phyloP scores from a whole-genome alignment of 2,329 filamentous ascomycete genomes.

The Penicillium nordicum region DNA sequence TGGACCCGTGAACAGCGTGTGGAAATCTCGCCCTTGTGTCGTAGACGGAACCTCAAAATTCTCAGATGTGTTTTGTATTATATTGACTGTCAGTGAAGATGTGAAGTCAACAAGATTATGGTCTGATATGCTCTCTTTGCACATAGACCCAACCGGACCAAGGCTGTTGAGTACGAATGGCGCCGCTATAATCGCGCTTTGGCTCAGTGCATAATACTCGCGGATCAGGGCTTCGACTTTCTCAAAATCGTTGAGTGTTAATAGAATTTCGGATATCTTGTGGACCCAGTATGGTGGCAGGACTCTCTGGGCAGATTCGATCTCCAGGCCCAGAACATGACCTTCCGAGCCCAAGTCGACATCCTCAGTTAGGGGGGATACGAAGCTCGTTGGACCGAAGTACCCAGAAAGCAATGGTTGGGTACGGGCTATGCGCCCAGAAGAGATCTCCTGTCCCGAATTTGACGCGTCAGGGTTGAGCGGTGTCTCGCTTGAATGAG shows the following conservation, averaged over 20 bases:
- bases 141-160: slow-evolving; percentile 16
- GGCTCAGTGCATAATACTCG: slow-evolving; percentile 25
- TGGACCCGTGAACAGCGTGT: slow-evolving; percentile 37
- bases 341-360: slow-evolving; percentile 18
- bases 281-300: slow-evolving; percentile 24
- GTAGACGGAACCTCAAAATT: slow-evolving; percentile 20
- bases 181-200: slow-evolving; percentile 36
- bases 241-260: slow-evolving; percentile 15
- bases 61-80: slow-evolving; percentile 29
- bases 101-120: slow-evolving; percentile 10
- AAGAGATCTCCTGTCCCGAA: slow-evolving; percentile 2
- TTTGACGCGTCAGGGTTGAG: neutral
- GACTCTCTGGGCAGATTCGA: slow-evolving; percentile 8
- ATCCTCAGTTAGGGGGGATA: slow-evolving; percentile 26
- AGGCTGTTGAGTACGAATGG: slow-evolving; percentile 36
- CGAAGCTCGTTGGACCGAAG: slow-evolving; percentile 36
- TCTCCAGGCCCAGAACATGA: slow-evolving; percentile 10
- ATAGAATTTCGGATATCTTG: slow-evolving; percentile 18
- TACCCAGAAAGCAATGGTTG: slow-evolving; percentile 27
- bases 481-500: slow-evolving; percentile 2
- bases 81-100: slow-evolving; percentile 9
- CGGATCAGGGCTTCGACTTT: slow-evolving; percentile 18
- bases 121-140: slow-evolving; percentile 9
- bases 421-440: slow-evolving; percentile 2
- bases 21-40: slow-evolving; percentile 34